Conservation (phyloP, 2,329 filamentous ascomycete species). For the Ilyonectria destructans region DNA sequence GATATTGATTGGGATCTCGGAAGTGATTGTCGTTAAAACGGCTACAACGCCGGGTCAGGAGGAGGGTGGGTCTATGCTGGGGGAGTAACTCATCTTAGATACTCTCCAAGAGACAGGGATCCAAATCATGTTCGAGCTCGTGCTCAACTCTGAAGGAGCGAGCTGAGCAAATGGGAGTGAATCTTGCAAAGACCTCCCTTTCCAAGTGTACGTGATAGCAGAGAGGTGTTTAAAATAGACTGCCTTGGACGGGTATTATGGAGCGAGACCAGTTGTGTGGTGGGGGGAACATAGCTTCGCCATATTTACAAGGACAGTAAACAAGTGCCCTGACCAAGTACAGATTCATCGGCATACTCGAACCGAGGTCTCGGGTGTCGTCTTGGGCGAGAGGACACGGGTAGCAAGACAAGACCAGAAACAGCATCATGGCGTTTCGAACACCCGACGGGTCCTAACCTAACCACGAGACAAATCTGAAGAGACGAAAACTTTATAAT, state of each 20-base stretch:
- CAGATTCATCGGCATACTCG: background rate
- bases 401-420: background rate
- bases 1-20: constrained; percentile 24
- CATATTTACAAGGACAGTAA: background rate
- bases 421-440: constrained; percentile 5
- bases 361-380: background rate
- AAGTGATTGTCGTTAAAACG: constrained; percentile 18
- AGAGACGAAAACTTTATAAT: background rate
- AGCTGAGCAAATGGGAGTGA: background rate
- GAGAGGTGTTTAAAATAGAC: background rate
- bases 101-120: background rate
- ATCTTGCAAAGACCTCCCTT: background rate
- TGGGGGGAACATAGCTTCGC: background rate
- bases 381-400: background rate
- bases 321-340: background rate
- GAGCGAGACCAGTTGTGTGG: background rate
- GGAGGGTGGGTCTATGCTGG: background rate
- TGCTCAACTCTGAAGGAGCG: background rate
- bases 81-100: background rate
- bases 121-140: background rate
- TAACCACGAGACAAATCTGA: background rate
- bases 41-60: constrained; percentile 29
- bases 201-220: background rate
- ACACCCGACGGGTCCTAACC: background rate
- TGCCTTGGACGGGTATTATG: no score